Base-by-base conservation (phyloP, 441 rosid species). In the Eutrema salsugineum region DNA sequence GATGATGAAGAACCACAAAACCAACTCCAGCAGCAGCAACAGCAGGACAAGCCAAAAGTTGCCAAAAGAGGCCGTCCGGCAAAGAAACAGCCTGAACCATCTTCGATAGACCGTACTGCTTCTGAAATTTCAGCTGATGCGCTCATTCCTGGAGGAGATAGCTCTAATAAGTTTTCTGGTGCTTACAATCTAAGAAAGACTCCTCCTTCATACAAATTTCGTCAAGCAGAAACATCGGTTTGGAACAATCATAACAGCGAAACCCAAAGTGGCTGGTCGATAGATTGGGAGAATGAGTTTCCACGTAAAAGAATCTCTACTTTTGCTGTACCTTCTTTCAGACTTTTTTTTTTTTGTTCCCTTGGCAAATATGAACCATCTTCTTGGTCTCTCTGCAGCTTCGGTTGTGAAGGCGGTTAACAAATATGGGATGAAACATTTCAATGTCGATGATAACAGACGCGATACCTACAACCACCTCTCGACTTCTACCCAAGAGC, bases 41-140 rank as follows among this genome's bases (percentile, higher is more conserved):
- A 76, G 42, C 76, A 65, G 27, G 83, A n/a, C n/a, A n/a, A 79
- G 50, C 84, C 77, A 9, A 88, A 86, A 67, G 80, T 85, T 20
- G 87, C 68, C 6, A 86, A 85, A 80, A 84, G 97, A 83, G 97
- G 97, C 44, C 78, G 97, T 47, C 97, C 97, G 30, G 96, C 96
- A 63, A 91, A 87, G 75, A 91, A 86, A 76, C 40, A 82, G 51
- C 70, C 75, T 51, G 91, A 84, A 58, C 85, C 77, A 46, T 80
- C 87, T 24, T 82, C 84, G 36, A 19, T 83, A 15, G 92, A 89
- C 61, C 83, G 76, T 11, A 62, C 77, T 69, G 84, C 76, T 70
- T 80, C 87, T 62, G 91, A 87, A 59, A 70, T 81, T 66, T 79
- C 85, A 53, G 89, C 97, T 3, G 91, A 83, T 71, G 78, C 81